Conservation (phyloP, 768 basidiomycete species). For the Strobilomyces echinocephalus region DNA sequence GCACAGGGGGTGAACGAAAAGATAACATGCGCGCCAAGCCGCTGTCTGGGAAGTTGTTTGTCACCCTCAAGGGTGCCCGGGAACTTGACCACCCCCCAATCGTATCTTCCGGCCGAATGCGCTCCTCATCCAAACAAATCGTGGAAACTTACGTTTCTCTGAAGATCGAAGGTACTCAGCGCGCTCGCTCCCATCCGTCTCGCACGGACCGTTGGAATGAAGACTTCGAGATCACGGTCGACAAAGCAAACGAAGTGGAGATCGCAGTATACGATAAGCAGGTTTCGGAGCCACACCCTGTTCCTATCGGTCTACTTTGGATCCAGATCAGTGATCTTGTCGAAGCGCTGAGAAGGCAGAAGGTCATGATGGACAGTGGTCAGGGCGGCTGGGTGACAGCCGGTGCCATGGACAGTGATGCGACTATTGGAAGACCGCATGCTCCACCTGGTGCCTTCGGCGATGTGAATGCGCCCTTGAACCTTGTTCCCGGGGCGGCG, state of each 20-base stretch:
- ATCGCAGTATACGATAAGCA: conserved; percentile 94
- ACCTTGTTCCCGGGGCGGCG: conserved; percentile 29
- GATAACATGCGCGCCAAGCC: conserved; percentile 92
- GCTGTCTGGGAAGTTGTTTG: conserved; percentile 84
- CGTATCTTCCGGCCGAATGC: conserved; percentile 49
- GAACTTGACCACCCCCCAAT: conserved; percentile 95
- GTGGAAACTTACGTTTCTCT: conserved; percentile 87
- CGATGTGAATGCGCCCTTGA: conserved; percentile 40
- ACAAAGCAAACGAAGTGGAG: conserved; percentile 98
- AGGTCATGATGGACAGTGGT: conserved; percentile 80
- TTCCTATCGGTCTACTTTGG: conserved; percentile 94
- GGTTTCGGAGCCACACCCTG: conserved; percentile 69
- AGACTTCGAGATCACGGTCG: conserved; percentile 92
- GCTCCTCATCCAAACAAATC: conserved; percentile 73
- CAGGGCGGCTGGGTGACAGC: conserved; percentile 96
- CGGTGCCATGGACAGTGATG: conserved; percentile 74
- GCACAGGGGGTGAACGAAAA: conserved; percentile 79
- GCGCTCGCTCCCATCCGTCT: conserved; percentile 87
- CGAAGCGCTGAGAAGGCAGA: conserved; percentile 88
- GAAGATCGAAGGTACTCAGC: conserved; percentile 93
- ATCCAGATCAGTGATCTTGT: conserved; percentile 90
- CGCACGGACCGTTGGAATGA: conserved; percentile 98
- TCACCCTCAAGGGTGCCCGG: conserved; percentile 84
- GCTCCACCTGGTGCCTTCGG: conserved; percentile 47
- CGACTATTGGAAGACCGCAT: conserved; percentile 42